A percentile compares a stretch with the other conserved stretches of the same genome.
Evolutionary conservation across 1,139 yeast genomes (phyloP).

Genomic region (Yamadazyma conglobata): DNA sequence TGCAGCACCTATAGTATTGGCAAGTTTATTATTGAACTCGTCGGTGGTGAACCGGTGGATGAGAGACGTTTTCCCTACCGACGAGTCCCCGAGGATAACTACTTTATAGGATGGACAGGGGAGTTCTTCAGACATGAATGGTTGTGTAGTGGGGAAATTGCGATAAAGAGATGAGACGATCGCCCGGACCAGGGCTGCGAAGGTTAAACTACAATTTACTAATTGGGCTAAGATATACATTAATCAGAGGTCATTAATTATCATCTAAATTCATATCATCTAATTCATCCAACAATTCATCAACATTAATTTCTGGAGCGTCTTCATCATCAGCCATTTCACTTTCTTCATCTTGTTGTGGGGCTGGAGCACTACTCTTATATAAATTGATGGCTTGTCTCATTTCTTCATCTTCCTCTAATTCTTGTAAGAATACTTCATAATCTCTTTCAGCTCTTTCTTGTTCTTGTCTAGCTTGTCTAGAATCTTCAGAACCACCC

Average conservation of each 20-base stretch:
- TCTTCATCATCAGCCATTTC: slow-evolving; percentile 60
- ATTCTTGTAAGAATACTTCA: slow-evolving; percentile 92
- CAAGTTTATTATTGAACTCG: slow-evolving; percentile 33
- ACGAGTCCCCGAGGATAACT: slow-evolving; percentile 45
- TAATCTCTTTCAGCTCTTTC: slow-evolving; percentile 94
- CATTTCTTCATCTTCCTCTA: slow-evolving; percentile 94
- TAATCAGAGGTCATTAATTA: slow-evolving; percentile 6
- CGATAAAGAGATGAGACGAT: background rate
- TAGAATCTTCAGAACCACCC: slow-evolving; percentile 71
- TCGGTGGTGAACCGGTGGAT: slow-evolving; percentile 41
- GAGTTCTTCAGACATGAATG: slow-evolving; percentile 3
- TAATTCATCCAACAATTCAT: slow-evolving; percentile 84
- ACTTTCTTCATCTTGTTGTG: slow-evolving; percentile 41
- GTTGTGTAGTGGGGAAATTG: slow-evolving; percentile 1
- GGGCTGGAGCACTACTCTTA: slow-evolving; percentile 50
- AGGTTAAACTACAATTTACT: background rate
- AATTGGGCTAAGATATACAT: no score
- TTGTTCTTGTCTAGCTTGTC: slow-evolving; percentile 82
- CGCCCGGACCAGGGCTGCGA: no score
- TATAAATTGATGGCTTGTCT: slow-evolving; percentile 88
- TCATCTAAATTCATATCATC: slow-evolving; percentile 86
- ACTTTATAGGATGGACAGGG: slow-evolving; percentile 25
- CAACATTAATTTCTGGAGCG: slow-evolving; percentile 73
- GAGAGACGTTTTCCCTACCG: slow-evolving; percentile 46
- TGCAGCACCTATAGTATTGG: slow-evolving; percentile 51